A percentile compares a stretch with the other conserved stretches of the same genome.
Conservation (phyloP, 345 rosid species). For the Populus euphratica region DNA sequence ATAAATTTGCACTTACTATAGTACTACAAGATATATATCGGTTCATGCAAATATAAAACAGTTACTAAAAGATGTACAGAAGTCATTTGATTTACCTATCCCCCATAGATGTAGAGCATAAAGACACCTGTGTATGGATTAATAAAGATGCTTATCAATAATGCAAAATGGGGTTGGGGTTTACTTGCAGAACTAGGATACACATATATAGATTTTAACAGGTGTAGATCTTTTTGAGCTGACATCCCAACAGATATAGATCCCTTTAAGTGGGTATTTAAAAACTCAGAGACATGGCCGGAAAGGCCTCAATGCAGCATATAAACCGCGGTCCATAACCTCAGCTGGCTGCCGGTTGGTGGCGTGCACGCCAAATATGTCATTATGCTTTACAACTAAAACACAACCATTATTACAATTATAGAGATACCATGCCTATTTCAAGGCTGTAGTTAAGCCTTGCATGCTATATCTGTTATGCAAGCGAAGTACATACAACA, state of each 20-base stretch:
- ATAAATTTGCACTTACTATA: too few species aligned
- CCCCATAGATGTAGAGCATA: too few species aligned
- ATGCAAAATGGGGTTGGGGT: not conserved
- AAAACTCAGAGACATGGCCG: not conserved
- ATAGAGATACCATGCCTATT: not conserved
- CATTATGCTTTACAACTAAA: not conserved
- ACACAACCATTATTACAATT: not conserved
- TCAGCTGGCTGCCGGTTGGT: constrained; percentile 6
- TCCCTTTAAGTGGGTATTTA: not conserved
- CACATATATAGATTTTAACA: not conserved
- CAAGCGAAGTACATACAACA: not conserved
- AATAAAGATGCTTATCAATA: not conserved
- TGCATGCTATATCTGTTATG: not conserved
- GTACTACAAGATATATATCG: too few species aligned
- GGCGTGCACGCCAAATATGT: not conserved
- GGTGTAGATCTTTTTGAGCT: not conserved
- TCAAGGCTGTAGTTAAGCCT: not conserved
- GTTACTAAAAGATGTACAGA: not conserved
- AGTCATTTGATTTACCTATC: not conserved
- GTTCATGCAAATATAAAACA: too few species aligned
- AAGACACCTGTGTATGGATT: too few species aligned
- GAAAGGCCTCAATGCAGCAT: not conserved
- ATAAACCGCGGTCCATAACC: not conserved
- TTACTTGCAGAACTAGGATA: not conserved
- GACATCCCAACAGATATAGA: not conserved